These are phyloP conservation scores for Conringia planisiliqua DNA, from an alignment of 345 rosid genomes.

Conservation along the genomic window DNA sequence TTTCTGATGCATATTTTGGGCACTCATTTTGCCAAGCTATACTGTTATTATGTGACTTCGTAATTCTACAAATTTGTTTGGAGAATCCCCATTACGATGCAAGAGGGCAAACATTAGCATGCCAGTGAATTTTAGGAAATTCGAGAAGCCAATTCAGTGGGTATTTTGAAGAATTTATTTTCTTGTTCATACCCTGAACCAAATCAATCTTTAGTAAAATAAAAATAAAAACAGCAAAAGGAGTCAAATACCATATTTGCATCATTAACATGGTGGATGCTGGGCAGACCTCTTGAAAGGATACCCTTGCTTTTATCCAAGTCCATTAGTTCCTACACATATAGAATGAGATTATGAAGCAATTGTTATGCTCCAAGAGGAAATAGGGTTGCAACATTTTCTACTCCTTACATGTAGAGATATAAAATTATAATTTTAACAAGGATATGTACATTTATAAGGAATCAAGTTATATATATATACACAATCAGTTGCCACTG, in stretches of 20 bases:
- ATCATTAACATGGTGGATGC: conserved; percentile 76
- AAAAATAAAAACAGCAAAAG: not conserved
- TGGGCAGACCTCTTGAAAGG: conserved; percentile 69
- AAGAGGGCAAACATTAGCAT: not conserved
- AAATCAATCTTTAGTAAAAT: not conserved
- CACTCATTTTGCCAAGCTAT: not conserved
- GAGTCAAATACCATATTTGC: conserved; percentile 57
- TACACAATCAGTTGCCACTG: not conserved
- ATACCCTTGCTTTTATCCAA: conserved; percentile 71
- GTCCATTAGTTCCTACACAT: conserved; percentile 72
- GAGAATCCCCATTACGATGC: not conserved
- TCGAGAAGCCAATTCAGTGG: conserved; percentile 6
- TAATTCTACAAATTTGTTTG: not conserved
- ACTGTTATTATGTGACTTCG: conserved; percentile 8
- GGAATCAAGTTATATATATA: not conserved
- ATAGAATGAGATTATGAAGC: not conserved
- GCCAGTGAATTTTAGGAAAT: conserved; percentile 14
- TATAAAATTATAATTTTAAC: not conserved
- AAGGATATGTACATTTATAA: not conserved
- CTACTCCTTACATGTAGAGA: conserved; percentile 1
- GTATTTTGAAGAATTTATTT: not conserved
- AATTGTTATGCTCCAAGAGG: conserved; percentile 1
- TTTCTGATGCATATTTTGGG: not conserved
- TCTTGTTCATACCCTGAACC: not conserved
- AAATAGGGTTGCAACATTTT: conserved; percentile 5